Percentiles rank a stretch among this genome's conserved stretches.
These are phyloP conservation scores for Sarcocystis neurona DNA, from an alignment of 169 alveolate species.

Conservation along the genomic window DNA sequence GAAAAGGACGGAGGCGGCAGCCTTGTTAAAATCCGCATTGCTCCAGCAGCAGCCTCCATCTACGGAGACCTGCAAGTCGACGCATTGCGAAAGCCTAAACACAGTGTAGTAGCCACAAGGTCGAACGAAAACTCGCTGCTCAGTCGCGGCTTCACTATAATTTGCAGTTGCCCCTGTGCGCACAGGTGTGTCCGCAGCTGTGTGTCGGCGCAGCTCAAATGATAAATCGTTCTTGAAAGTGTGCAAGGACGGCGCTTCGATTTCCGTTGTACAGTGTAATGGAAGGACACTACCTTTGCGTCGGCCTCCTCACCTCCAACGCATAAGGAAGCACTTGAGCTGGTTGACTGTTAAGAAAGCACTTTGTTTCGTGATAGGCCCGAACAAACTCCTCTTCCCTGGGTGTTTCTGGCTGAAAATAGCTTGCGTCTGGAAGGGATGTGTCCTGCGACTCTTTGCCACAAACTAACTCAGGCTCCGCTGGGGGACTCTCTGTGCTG, in stretches of 20 bases:
- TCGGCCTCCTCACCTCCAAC: constrained; percentile 13
- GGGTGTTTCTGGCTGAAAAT: background rate
- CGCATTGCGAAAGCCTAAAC: background rate
- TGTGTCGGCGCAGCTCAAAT: too few relatives aligned
- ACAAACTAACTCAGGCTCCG: too few relatives aligned
- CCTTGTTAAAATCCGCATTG: background rate
- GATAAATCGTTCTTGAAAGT: too few relatives aligned
- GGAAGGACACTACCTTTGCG: too few relatives aligned
- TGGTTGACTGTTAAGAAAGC: background rate
- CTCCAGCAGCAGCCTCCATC: constrained; percentile 31
- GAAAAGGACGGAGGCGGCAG: background rate
- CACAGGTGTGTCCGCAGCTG: too few relatives aligned
- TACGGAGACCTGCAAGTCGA: background rate
- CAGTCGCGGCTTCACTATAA: background rate
- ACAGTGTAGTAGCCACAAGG: background rate
- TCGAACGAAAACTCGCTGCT: background rate
- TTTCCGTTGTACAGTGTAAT: too few relatives aligned
- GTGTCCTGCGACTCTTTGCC: too few relatives aligned
- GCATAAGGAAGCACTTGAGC: background rate
- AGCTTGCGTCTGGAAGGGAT: background rate
- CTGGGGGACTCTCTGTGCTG: too few relatives aligned
- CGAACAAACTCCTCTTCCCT: background rate
- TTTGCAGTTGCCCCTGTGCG: too few relatives aligned
- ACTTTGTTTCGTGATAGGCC: background rate
- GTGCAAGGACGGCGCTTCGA: too few relatives aligned